phyloP scores from a whole-genome alignment of 805 yeast species.

The Ogataea wickerhamii region DNA sequence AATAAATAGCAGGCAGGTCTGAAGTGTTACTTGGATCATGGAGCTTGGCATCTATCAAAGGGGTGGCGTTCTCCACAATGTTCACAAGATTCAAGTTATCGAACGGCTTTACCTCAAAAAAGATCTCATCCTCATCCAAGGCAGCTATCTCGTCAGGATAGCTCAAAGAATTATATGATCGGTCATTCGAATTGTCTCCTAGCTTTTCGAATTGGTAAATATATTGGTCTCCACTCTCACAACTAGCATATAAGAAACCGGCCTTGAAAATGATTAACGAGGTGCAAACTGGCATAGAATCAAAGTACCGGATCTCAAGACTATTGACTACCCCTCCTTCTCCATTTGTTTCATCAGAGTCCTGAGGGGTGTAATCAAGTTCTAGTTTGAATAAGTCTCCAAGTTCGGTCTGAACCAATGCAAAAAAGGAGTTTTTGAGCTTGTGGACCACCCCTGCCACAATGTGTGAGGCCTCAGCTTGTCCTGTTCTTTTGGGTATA shows the following conservation, averaged over 20 bases:
- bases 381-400: slow-evolving; percentile 79
- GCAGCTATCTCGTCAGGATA: slow-evolving; percentile 34
- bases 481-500: slow-evolving; percentile 48
- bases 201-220: slow-evolving; percentile 77
- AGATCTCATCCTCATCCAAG: slow-evolving; percentile 19
- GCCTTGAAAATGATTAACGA: slow-evolving; percentile 59
- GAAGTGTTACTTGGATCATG: slow-evolving; percentile 30
- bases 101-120: slow-evolving; percentile 35
- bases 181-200: slow-evolving; percentile 50
- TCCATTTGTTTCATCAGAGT: slow-evolving; percentile 36
- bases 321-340: slow-evolving; percentile 35
- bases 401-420: slow-evolving; percentile 59
- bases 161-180: slow-evolving; percentile 31
- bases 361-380: slow-evolving; percentile 41
- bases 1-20: slow-evolving; percentile 39
- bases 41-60: slow-evolving; percentile 44
- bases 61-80: slow-evolving; percentile 46
- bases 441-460: slow-evolving; percentile 62
- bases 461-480: slow-evolving; percentile 33
- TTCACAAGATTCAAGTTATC: slow-evolving; percentile 61
- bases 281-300: slow-evolving; percentile 60
- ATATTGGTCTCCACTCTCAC: slow-evolving; percentile 57
- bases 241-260: slow-evolving; percentile 71
- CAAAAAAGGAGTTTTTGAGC: slow-evolving; percentile 60
- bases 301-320: slow-evolving; percentile 66